A percentile compares a stretch with the other conserved stretches of the same genome.
Conservation (phyloP, 2,329 filamentous ascomycete species). For the Colletotrichum horii region DNA sequence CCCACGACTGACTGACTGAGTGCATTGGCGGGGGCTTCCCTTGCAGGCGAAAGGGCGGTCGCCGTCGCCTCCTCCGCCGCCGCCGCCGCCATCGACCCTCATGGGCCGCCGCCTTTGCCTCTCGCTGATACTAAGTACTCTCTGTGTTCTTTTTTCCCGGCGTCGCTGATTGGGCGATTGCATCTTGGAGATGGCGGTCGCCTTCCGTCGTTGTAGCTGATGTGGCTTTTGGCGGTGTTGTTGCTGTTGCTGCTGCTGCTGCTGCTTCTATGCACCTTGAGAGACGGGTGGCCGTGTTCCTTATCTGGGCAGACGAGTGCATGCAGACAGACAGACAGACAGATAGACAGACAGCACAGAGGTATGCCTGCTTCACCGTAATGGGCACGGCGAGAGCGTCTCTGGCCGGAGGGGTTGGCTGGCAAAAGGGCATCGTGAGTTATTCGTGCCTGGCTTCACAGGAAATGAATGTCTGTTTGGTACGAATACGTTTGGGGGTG, state of each 20-base stretch:
- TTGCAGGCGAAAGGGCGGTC: conserved; percentile 20
- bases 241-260: background rate
- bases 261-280: background rate
- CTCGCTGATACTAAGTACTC: background rate
- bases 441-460: background rate
- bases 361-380: background rate
- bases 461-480: background rate
- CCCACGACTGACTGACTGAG: background rate
- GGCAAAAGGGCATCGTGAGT: background rate
- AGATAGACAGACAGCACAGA: background rate
- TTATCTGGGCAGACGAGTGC: background rate
- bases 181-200: background rate
- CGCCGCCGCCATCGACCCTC: background rate
- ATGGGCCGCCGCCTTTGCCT: conserved; percentile 4
- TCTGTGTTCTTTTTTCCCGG: background rate
- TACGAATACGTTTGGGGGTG: background rate
- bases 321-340: background rate
- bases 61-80: conserved; percentile 13
- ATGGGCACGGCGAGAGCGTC: background rate
- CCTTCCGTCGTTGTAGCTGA: background rate
- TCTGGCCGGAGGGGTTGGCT: background rate
- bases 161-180: background rate
- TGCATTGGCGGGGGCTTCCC: conserved; percentile 6
- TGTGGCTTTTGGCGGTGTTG: background rate
- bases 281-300: background rate